A percentile compares a stretch with the other conserved stretches of the same genome.
These are phyloP conservation scores for Mortierella polycephala DNA, from an alignment of 371 early-diverging fungal genomes.

Conservation along the genomic window DNA sequence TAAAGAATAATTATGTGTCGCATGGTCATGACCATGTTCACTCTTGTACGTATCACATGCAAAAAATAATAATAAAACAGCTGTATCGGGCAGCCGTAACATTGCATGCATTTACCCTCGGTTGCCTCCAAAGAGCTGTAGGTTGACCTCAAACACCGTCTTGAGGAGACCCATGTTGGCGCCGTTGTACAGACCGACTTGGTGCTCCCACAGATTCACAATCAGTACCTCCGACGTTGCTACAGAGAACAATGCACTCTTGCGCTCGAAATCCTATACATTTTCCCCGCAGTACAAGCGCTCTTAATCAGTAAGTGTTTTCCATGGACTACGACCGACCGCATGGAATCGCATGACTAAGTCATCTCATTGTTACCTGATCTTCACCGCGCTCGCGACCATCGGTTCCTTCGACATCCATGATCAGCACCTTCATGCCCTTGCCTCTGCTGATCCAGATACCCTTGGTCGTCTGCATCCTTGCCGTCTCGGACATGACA, in stretches of 20 bases:
- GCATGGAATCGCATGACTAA: too few relatives aligned
- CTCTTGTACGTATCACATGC: background rate
- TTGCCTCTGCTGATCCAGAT: slow-evolving; percentile 94
- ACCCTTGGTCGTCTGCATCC: slow-evolving; percentile 96
- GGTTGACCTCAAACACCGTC: slow-evolving; percentile 98
- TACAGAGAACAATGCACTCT: slow-evolving; percentile 96
- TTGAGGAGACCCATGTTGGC: slow-evolving; percentile 99
- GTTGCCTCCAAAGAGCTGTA: slow-evolving; percentile 90
- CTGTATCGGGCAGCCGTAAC: background rate
- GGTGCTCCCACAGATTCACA: slow-evolving; percentile 97
- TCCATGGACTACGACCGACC: too few relatives aligned
- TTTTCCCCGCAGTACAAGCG: background rate
- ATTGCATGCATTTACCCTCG: slow-evolving; percentile 52
- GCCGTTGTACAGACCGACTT: slow-evolving; percentile 97
- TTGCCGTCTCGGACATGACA: slow-evolving; percentile 88
- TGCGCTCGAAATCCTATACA: slow-evolving; percentile 93
- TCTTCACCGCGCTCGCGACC: slow-evolving; percentile 98
- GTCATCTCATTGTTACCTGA: slow-evolving; percentile 64
- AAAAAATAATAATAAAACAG: background rate
- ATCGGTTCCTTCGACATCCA: slow-evolving; percentile 99
- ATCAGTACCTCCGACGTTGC: slow-evolving; percentile 96
- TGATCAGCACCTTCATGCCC: slow-evolving; percentile 87
- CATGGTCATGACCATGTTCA: background rate
- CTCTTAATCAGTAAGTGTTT: too few relatives aligned
- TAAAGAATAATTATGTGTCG: background rate